These are phyloP conservation scores for Herpotrichia juniperi DNA, from an alignment of 2,329 filamentous ascomycete genomes.

Conservation along the genomic window DNA sequence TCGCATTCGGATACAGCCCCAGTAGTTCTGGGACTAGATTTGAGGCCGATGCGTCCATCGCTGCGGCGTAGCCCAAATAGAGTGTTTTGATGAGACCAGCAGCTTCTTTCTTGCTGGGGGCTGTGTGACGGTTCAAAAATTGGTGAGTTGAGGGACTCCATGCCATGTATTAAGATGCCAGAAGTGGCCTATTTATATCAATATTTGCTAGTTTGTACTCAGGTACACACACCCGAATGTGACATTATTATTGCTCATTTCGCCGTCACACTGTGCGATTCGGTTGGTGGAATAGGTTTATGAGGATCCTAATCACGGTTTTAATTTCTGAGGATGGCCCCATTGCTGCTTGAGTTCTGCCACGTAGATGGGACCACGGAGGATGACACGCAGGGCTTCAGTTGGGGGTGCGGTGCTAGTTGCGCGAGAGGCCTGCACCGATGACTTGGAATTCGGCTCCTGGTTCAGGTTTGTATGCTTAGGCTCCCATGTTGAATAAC, in stretches of 20 bases:
- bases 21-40: conserved; percentile 54
- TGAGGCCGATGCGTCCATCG: conserved; percentile 53
- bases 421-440: conserved; percentile 51
- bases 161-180: too few relatives aligned
- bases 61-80: conserved; percentile 53
- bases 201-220: too few relatives aligned
- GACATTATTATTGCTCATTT: too few relatives aligned
- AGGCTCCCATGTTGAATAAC: conserved; percentile 20
- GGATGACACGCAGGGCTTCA: conserved; percentile 54
- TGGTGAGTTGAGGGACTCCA: too few relatives aligned
- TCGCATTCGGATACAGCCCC: conserved; percentile 56
- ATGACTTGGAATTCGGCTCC: conserved; percentile 48
- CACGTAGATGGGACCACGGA: conserved; percentile 57
- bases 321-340: conserved; percentile 19
- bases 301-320: conserved; percentile 31
- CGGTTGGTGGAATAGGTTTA: conserved; percentile 15
- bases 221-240: too few relatives aligned
- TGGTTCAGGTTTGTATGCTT: conserved; percentile 21
- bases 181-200: too few relatives aligned
- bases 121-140: too few relatives aligned
- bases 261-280: conserved; percentile 6
- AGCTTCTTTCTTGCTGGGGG: conserved; percentile 14
- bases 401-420: conserved; percentile 60
- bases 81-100: conserved; percentile 34
- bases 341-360: conserved; percentile 50